These are phyloP conservation scores for Kondoa malvinella DNA, from an alignment of 768 basidiomycete species.

Conservation along the genomic window DNA sequence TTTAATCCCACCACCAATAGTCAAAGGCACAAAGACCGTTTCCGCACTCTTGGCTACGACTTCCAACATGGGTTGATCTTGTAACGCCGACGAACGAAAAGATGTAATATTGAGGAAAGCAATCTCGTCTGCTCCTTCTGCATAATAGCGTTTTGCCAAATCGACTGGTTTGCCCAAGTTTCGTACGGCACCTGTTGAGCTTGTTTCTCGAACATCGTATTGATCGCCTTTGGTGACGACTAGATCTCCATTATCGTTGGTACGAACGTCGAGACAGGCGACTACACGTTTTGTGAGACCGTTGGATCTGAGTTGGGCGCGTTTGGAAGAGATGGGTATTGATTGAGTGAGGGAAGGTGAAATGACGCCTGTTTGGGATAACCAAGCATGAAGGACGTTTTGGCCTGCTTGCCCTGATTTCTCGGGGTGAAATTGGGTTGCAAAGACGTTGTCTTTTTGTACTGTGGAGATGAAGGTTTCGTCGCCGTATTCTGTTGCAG, in stretches of 20 bases:
- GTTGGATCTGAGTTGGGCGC: conserved; percentile 30
- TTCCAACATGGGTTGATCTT: conserved; percentile 94
- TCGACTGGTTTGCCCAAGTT: conserved; percentile 96
- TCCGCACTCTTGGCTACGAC: conserved; percentile 80
- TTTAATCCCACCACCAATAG: conserved; percentile 96
- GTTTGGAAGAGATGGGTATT: conserved; percentile 4
- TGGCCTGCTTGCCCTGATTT: conserved; percentile 85
- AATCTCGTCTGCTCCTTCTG: conserved; percentile 80
- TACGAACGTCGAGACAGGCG: conserved; percentile 92
- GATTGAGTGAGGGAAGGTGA: background rate
- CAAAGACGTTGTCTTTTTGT: conserved; percentile 68
- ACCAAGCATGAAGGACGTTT: conserved; percentile 60
- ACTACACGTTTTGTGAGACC: conserved; percentile 82
- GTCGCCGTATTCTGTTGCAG: conserved; percentile 81
- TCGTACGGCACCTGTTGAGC: conserved; percentile 41
- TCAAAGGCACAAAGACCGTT: conserved; percentile 86
- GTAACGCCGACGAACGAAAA: conserved; percentile 86
- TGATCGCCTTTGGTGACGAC: conserved; percentile 99
- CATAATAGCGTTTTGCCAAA: conserved; percentile 69
- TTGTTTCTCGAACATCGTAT: conserved; percentile 87
- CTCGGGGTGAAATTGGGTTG: conserved; percentile 93
- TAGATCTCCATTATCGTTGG: conserved; percentile 88
- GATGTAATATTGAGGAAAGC: conserved; percentile 98
- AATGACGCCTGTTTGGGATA: conserved; percentile 31
- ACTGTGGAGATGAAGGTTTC: conserved; percentile 78